Evolutionary conservation across 108 stramenopile genomes (phyloP).

Genomic region (Pseudonitzschia delicatissima): DNA sequence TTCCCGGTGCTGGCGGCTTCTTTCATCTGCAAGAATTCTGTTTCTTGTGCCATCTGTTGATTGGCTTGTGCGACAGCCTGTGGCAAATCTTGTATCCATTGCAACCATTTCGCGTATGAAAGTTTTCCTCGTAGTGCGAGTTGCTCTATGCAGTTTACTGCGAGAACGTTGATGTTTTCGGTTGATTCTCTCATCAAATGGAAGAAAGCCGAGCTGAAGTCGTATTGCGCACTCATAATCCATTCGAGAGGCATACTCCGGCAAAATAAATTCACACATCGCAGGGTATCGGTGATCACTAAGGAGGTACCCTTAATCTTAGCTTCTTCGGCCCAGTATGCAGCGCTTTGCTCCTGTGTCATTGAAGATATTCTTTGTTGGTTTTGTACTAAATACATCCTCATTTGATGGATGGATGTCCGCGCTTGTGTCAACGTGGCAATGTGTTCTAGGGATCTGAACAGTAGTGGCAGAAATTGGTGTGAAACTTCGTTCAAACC

Average conservation of each 20-base stretch:
- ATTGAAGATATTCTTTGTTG: constrained; percentile 60
- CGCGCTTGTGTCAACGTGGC: constrained; percentile 47
- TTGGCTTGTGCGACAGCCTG: constrained; percentile 64
- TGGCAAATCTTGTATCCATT: constrained; percentile 66
- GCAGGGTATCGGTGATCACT: constrained; percentile 63
- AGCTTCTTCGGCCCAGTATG: constrained; percentile 55
- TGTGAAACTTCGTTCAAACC: constrained; percentile 81
- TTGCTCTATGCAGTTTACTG: constrained; percentile 72
- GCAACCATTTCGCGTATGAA: constrained; percentile 61
- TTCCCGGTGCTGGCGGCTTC: constrained; percentile 19
- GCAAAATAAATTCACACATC: constrained; percentile 73
- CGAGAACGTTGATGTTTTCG: constrained; percentile 55
- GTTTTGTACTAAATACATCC: constrained; percentile 53
- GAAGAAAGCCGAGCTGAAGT: constrained; percentile 69
- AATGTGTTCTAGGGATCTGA: constrained; percentile 69
- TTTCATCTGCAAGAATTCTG: constrained; percentile 33
- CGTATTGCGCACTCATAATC: constrained; percentile 51
- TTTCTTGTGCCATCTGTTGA: constrained; percentile 35
- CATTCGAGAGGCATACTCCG: constrained; percentile 83
- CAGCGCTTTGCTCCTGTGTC: constrained; percentile 59
- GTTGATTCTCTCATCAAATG: constrained; percentile 73
- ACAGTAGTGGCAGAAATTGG: constrained; percentile 66
- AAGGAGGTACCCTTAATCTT: constrained; percentile 32
- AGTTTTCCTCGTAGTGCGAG: constrained; percentile 68
- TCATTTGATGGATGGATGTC: constrained; percentile 59